Evolutionary conservation across 306 rosid genomes (phyloP).

Genomic region (Vicia sativa): DNA sequence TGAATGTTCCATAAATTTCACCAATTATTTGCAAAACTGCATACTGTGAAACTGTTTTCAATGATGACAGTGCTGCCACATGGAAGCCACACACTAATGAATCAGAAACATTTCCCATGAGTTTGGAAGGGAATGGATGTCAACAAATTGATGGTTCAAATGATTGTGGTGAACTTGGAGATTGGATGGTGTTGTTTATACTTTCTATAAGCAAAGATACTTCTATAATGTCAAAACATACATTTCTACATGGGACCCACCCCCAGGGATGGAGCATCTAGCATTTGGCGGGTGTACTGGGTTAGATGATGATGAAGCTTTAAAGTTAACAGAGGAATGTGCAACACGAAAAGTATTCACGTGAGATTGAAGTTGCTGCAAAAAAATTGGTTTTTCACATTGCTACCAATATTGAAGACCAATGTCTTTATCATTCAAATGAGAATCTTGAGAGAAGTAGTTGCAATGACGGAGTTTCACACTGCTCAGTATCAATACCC

Average conservation of each 20-base stretch:
- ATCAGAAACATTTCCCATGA: slow-evolving; percentile 43
- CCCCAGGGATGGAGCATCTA: slow-evolving; percentile 71
- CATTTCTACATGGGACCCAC: slow-evolving; percentile 75
- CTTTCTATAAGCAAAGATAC: slow-evolving; percentile 68
- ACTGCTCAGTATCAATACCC: slow-evolving; percentile 40
- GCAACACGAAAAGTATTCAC: slow-evolving; percentile 39
- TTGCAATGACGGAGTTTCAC: slow-evolving; percentile 35
- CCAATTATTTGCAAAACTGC: slow-evolving; percentile 38
- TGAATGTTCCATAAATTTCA: slow-evolving; percentile 45
- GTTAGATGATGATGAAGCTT: slow-evolving; percentile 39
- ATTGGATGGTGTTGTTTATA: slow-evolving; percentile 74
- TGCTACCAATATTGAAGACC: slow-evolving; percentile 34
- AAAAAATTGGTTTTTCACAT: slow-evolving; percentile 40
- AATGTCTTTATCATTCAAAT: slow-evolving; percentile 45
- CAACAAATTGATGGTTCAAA: slow-evolving; percentile 39
- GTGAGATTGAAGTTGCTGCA: slow-evolving; percentile 43
- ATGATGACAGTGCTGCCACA: slow-evolving; percentile 32
- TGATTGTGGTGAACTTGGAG: slow-evolving; percentile 48
- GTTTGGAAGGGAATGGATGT: slow-evolving; percentile 40
- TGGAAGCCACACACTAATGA: slow-evolving; percentile 45
- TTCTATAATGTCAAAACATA: slow-evolving; percentile 66
- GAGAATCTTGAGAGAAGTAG: slow-evolving; percentile 49
- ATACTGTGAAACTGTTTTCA: slow-evolving; percentile 39
- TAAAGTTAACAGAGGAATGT: slow-evolving; percentile 44
- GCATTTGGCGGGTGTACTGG: slow-evolving; percentile 41